These are phyloP conservation scores for Acacia melanoxylon DNA, from an alignment of 306 rosid genomes.

Conservation along the genomic window DNA sequence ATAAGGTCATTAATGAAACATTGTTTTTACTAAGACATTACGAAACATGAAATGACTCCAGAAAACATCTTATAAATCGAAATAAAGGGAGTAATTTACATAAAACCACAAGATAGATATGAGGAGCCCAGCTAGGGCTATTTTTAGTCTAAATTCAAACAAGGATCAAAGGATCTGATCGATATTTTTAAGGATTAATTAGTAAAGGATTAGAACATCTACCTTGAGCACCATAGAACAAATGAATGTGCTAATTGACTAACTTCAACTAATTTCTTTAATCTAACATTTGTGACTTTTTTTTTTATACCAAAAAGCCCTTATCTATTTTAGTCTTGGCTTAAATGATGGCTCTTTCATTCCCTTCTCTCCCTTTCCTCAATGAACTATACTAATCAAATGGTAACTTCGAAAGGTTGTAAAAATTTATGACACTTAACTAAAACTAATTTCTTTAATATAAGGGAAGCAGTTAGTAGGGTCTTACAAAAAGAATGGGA, in stretches of 20 bases:
- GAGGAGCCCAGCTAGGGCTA: neutral
- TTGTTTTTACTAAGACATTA: too few relatives aligned
- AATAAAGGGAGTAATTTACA: neutral
- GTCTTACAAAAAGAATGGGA: too few relatives aligned
- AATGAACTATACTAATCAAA: neutral
- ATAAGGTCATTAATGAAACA: too few relatives aligned
- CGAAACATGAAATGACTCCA: too few relatives aligned
- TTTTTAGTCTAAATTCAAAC: too few relatives aligned
- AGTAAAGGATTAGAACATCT: neutral
- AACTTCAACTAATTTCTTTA: too few relatives aligned
- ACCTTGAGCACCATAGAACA: neutral
- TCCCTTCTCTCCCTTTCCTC: neutral
- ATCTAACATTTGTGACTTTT: too few relatives aligned
- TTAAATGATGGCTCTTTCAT: neutral
- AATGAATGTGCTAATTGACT: neutral
- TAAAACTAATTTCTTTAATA: too few relatives aligned
- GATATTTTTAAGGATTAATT: neutral
- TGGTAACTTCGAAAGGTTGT: neutral
- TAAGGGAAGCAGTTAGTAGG: neutral
- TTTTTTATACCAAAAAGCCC: neutral
- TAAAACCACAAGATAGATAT: neutral
- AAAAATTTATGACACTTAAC: too few relatives aligned
- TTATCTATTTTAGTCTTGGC: too few relatives aligned
- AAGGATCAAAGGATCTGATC: too few relatives aligned
- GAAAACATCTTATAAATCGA: too few relatives aligned